Base-by-base conservation (phyloP, 2,329 filamentous ascomycete genomes). In the Botrytis medusae region DNA sequence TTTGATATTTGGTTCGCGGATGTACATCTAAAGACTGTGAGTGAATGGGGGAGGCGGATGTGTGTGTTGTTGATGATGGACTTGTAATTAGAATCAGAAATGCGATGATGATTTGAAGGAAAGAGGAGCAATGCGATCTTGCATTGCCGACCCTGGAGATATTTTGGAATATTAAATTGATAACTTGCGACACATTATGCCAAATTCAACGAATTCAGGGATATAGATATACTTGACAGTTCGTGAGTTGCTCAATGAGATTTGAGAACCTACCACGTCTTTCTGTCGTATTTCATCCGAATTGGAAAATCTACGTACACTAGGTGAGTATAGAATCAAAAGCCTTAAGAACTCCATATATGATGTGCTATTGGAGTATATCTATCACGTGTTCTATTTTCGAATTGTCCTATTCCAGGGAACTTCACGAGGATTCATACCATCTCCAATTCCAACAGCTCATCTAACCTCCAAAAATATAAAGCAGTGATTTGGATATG, bases 291-390 rank as follows among this genome's bases (percentile, higher is more conserved):
- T 51, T 51, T 51, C 12, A 51, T n/a, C 12, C 12, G 25, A 51
- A 2, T 51, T n/a, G 25, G 5, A n/a, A n/a, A 16, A 16, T n/a
- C 0, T 16, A 16, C 12, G 48, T 51, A 7, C 12, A 16, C 12
- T 12, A 5, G 25, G 25, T 5, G 25, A n/a, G n/a, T 25, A n/a
- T 10, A n/a, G 6, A n/a, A 16, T n/a, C 25, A 5, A 51, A 16
- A 51, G 12, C 48, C 48, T 51, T 25, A 51, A n/a, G 25, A 51
- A n/a, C 48, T 51, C 48, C 12, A 12, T 51, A 51, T 16, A 14
- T 14, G 0, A n/a, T 7, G 5, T n/a, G 48, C 25, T 2, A 12
- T 2, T n/a, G 25, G 12, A n/a, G 12, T 7, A n/a, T n/a, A n/a
- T 51, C 0, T n/a, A 16, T 14, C 25, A 16, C 10, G 4, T n/a